Base-by-base conservation (phyloP, 1,284 basidiomycete species). In the Dichomitus squalens region DNA sequence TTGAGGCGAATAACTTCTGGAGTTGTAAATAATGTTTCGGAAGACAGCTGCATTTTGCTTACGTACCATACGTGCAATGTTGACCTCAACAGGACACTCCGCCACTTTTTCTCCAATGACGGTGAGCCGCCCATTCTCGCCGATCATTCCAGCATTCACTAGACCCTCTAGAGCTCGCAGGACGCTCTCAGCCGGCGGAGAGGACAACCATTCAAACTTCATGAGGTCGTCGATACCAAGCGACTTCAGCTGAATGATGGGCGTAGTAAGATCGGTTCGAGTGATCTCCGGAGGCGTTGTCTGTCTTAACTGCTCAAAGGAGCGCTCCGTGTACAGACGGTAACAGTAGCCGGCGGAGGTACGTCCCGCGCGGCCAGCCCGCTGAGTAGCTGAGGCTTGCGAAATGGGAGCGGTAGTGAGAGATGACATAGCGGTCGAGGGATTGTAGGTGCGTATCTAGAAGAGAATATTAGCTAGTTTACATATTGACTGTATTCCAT, bases 191-290 rank as follows among this genome's bases (percentile, higher is more conserved):
- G 89, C 86, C 2, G 93, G 92, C 18, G 96, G 96, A 0, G 90
- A 80, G 20, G 90, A 89, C 49, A 98, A 83, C 87, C 94, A 99
- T 68, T 97, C 95, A 70, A 99, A 97, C 69, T 88, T 91, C 87
- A 92, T 90, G n/a, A 99, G 72, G 72, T 99, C 95, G 64, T 98
- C 92, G 49, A 98, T 91, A 6, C 97, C 96, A 14, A 99, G 79
- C 0, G 92, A 90, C 70, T 98, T 98, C 51, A 99, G 83, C 70
- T 97, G 95, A 14, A 99, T 77, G 36, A 98, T 87, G 4, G 93
- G 90, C 3, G 90, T 89, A 1, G 89, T 89, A 70, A 99, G 82
- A 67, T 98, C 96, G 11, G 87, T 88, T 33, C 96, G 85, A 7
- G 88, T 90, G 44, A 99, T 87, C 75, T 99, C 96, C 0, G 96